Percentiles rank a stretch among this genome's conserved stretches.
Evolutionary conservation across 257 asterid genomes (phyloP).

Genomic region (Solanum chiquidenum): DNA sequence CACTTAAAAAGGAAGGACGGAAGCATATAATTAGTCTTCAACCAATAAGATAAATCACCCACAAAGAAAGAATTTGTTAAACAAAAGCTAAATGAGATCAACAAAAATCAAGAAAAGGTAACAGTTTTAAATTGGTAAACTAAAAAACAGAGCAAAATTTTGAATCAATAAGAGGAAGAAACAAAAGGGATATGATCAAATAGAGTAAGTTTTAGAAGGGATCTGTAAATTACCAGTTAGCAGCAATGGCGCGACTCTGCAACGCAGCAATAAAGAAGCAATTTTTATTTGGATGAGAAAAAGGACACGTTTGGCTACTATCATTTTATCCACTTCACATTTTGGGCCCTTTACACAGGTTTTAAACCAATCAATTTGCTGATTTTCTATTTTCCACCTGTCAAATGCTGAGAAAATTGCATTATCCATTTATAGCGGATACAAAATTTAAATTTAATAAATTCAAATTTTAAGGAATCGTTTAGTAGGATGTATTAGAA

Average conservation of each 20-base stretch:
- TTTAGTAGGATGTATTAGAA: background rate
- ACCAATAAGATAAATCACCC: background rate
- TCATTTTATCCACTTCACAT: conserved; percentile 3
- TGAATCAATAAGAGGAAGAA: background rate
- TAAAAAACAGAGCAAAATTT: background rate
- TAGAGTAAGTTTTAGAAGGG: background rate
- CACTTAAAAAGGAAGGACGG: background rate
- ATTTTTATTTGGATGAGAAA: conserved; percentile 17
- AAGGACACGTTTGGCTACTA: background rate
- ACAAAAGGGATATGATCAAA: background rate
- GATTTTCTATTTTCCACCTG: background rate
- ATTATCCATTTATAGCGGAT: too few species aligned
- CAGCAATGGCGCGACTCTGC: conserved; percentile 6
- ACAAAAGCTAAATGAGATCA: background rate
- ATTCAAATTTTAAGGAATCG: too few species aligned
- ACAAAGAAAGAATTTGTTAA: background rate
- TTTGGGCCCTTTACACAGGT: background rate
- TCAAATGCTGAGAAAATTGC: background rate
- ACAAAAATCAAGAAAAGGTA: background rate
- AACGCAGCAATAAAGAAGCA: background rate
- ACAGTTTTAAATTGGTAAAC: background rate
- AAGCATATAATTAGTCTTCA: background rate
- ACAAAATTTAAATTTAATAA: background rate
- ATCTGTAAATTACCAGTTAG: background rate
- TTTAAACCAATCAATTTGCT: background rate